These are phyloP conservation scores for Medicago truncatula DNA, from an alignment of 306 rosid species.

Conservation along the genomic window DNA sequence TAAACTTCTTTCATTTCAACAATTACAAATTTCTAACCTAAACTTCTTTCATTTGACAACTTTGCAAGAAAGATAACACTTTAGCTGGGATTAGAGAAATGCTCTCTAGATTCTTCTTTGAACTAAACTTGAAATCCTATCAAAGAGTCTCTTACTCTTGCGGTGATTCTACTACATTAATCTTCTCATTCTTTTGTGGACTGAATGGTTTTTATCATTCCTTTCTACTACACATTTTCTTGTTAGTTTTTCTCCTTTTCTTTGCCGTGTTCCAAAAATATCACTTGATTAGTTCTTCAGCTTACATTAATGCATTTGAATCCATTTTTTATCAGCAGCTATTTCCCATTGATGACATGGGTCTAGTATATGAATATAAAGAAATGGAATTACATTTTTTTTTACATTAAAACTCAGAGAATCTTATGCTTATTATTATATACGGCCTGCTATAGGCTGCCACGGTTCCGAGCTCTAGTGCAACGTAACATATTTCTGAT, in stretches of 20 bases:
- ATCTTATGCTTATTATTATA: not conserved
- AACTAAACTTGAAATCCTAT: too few species aligned
- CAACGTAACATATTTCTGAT: slow-evolving; percentile 11
- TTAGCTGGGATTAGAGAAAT: too few species aligned
- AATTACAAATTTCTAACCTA: too few species aligned
- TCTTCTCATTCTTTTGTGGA: not conserved
- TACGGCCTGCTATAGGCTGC: slow-evolving; percentile 36
- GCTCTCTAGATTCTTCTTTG: too few species aligned
- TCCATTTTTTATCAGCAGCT: not conserved
- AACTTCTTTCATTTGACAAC: too few species aligned
- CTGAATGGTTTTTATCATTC: not conserved
- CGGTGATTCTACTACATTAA: not conserved
- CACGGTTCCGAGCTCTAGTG: not conserved
- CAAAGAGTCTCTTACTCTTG: not conserved
- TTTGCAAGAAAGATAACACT: too few species aligned
- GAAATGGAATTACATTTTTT: not conserved
- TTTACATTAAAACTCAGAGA: not conserved
- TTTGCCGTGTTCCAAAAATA: not conserved
- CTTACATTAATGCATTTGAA: not conserved
- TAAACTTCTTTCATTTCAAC: too few species aligned
- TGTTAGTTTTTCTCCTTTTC: too few species aligned
- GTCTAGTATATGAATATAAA: not conserved
- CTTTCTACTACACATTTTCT: not conserved
- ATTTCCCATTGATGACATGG: not conserved
- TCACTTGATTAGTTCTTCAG: not conserved